Percentiles rank a stretch among this genome's conserved stretches.
These are phyloP conservation scores for Shiraia bambusicola DNA, from an alignment of 2,329 filamentous ascomycete species.

Conservation along the genomic window DNA sequence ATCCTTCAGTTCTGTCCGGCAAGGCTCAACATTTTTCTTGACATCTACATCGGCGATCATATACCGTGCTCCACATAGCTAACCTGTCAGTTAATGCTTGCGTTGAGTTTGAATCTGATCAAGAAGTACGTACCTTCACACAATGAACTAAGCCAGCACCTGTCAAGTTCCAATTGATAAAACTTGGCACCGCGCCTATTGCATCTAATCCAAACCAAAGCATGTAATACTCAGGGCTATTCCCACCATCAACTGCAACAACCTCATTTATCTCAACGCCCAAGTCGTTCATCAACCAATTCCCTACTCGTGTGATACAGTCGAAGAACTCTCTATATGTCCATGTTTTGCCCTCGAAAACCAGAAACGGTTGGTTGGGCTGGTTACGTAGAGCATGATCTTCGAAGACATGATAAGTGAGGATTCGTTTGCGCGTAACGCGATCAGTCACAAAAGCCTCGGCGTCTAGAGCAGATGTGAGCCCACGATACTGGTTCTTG, in stretches of 20 bases:
- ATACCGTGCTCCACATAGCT: conserved; percentile 51
- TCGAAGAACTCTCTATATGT: conserved; percentile 39
- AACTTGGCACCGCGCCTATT: conserved; percentile 35
- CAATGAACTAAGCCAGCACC: conserved; percentile 40
- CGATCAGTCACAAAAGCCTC: conserved; percentile 22
- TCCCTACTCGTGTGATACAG: conserved; percentile 29
- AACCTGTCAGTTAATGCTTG: conserved; percentile 49
- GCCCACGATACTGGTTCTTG: conserved; percentile 16
- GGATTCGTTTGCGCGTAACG: conserved; percentile 20
- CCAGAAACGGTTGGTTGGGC: conserved; percentile 35
- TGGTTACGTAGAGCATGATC: conserved; percentile 42
- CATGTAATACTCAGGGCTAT: conserved; percentile 40
- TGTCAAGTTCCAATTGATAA: conserved; percentile 43
- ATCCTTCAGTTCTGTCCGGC: conserved; percentile 24
- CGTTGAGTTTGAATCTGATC: conserved; percentile 21
- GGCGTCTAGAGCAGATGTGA: conserved; percentile 15
- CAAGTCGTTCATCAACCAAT: conserved; percentile 43
- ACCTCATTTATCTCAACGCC: conserved; percentile 33
- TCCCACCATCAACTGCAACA: conserved; percentile 41
- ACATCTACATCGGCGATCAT: conserved; percentile 48
- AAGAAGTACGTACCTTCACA: conserved; percentile 39
- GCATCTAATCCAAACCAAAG: conserved; percentile 43
- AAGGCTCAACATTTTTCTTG: conserved; percentile 50
- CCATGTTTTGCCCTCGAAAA: conserved; percentile 41
- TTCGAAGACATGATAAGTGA: conserved; percentile 37